phyloP scores from a whole-genome alignment of 2,329 filamentous ascomycete species.

The Corinectria fuckeliana region DNA sequence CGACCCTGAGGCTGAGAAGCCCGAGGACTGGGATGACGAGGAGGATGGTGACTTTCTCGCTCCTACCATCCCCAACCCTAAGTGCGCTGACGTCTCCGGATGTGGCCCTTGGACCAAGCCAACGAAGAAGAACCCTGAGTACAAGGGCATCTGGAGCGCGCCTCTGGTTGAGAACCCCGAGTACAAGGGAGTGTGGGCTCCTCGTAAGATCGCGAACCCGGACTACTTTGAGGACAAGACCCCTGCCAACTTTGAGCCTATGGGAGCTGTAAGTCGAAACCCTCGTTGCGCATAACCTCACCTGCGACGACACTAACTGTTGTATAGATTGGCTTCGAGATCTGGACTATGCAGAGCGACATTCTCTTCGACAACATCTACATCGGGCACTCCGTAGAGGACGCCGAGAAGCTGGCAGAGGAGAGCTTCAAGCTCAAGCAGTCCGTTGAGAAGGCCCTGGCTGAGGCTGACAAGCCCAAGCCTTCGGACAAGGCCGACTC shows the following conservation, averaged over 20 bases:
- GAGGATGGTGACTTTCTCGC: slow-evolving; percentile 98
- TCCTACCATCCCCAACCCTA: slow-evolving; percentile 91
- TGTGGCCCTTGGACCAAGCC: slow-evolving; percentile 94
- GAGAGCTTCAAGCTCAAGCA: slow-evolving; percentile 93
- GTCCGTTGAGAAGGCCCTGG: slow-evolving; percentile 78
- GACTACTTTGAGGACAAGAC: slow-evolving; percentile 97
- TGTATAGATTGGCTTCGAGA: slow-evolving; percentile 89
- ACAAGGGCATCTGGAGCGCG: slow-evolving; percentile 99
- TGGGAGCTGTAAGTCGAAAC: slow-evolving; percentile 80
- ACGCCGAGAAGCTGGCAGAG: slow-evolving; percentile 85
- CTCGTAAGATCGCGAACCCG: slow-evolving; percentile 96
- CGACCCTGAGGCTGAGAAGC: slow-evolving; percentile 96
- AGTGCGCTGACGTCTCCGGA: slow-evolving; percentile 91
- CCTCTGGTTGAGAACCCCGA: slow-evolving; percentile 94
- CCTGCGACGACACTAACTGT: slow-evolving; percentile 23
- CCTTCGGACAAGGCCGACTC: slow-evolving; percentile 67
- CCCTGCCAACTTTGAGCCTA: slow-evolving; percentile 95
- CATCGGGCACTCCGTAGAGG: slow-evolving; percentile 94
- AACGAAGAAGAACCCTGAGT: slow-evolving; percentile 91
- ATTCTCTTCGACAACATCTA: slow-evolving; percentile 99
- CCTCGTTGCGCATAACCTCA: not conserved
- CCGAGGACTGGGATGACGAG: slow-evolving; percentile 99
- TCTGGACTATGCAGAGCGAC: slow-evolving; percentile 99
- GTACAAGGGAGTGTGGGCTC: slow-evolving; percentile 96
- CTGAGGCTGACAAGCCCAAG: slow-evolving; percentile 83